Percentiles rank a stretch among this genome's conserved stretches.
These are phyloP conservation scores for Suillus brevipes DNA, from an alignment of 768 basidiomycete species.

Conservation along the genomic window DNA sequence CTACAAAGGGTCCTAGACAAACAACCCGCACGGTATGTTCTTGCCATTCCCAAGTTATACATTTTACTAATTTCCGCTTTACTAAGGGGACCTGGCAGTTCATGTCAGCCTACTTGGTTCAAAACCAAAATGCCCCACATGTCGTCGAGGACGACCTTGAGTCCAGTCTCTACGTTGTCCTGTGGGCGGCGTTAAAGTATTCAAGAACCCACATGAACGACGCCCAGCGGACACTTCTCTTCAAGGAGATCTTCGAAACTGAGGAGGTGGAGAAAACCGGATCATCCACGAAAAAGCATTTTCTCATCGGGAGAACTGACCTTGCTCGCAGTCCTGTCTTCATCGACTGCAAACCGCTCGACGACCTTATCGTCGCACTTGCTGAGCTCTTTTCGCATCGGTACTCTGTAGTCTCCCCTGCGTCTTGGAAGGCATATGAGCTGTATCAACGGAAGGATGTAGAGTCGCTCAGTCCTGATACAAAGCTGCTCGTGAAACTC, in stretches of 20 bases:
- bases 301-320: not conserved
- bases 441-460: not conserved
- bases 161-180: constrained; percentile 6
- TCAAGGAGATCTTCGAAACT: not conserved
- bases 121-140: not conserved
- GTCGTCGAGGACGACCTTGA: constrained; percentile 6
- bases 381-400: not conserved
- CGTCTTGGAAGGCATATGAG: not conserved
- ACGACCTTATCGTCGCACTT: not conserved
- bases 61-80: not conserved
- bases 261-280: not conserved
- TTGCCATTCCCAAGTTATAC: not conserved
- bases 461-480: not conserved
- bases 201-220: not conserved
- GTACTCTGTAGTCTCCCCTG: not conserved
- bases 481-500: not conserved
- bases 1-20: not conserved
- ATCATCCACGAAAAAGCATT: not conserved
- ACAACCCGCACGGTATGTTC: constrained; percentile 2
- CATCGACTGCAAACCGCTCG: not conserved
- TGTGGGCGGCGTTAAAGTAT: not conserved
- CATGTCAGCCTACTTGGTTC: not conserved
- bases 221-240: not conserved
- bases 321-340: not conserved
- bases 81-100: constrained; percentile 12